Evolutionary conservation across 441 rosid species (phyloP).

Genomic region (Hura crepitans): DNA sequence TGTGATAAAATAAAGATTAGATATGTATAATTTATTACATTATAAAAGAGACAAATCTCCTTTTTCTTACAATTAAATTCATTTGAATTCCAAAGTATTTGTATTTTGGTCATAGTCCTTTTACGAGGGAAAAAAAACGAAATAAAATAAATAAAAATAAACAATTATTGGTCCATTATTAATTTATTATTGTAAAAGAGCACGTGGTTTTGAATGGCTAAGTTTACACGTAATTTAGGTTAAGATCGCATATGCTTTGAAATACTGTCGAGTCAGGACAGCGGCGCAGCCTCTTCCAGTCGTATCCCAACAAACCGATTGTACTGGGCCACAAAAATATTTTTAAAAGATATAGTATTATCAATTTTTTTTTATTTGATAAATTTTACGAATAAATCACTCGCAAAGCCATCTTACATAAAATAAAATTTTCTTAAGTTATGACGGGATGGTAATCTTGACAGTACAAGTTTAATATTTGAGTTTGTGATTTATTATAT

Average conservation of each 20-base stretch:
- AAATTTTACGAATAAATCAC: too few species aligned
- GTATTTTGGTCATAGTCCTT: constrained; percentile 12
- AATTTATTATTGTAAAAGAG: neutral
- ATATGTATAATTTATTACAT: neutral
- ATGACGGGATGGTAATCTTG: too few species aligned
- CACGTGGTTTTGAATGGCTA: constrained; percentile 13
- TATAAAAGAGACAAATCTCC: neutral
- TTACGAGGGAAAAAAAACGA: neutral
- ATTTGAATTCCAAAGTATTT: neutral
- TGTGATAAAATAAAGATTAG: neutral
- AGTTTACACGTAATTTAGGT: neutral
- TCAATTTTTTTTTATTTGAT: too few species aligned
- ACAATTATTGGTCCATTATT: neutral
- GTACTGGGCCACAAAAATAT: neutral
- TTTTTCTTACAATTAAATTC: neutral
- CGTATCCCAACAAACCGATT: neutral
- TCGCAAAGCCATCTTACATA: too few species aligned
- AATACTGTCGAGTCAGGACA: neutral
- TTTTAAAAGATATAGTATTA: too few species aligned
- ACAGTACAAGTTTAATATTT: too few species aligned
- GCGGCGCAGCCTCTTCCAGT: constrained; percentile 2
- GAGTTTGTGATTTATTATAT: too few species aligned
- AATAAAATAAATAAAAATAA: neutral
- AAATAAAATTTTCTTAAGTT: too few species aligned
- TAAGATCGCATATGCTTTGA: neutral